These are phyloP conservation scores for Marvania coccoides DNA, from an alignment of 139 green algal species.

Conservation along the genomic window DNA sequence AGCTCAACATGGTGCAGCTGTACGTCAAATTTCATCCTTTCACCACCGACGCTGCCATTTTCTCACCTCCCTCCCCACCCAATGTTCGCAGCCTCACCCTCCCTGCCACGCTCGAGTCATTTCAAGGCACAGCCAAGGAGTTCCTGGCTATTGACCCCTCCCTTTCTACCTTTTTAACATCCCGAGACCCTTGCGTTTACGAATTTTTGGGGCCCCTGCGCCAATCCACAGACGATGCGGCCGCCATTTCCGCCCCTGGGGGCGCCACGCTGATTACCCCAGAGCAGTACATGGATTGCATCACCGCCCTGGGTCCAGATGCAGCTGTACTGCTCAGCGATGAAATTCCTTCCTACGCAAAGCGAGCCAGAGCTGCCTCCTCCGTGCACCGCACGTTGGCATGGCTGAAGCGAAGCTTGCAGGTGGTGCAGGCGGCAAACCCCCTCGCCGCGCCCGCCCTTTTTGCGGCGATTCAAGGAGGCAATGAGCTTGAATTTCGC, in stretches of 20 bases:
- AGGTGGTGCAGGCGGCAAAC: slow-evolving; percentile 1
- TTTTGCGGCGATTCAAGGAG: slow-evolving; percentile 38
- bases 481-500: slow-evolving; percentile 14
- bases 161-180: slow-evolving; percentile 34
- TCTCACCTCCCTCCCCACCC: not conserved
- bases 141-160: slow-evolving; percentile 31
- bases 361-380: slow-evolving; percentile 1
- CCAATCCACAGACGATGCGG: slow-evolving; percentile 8
- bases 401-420: slow-evolving; percentile 53
- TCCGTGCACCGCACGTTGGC: slow-evolving; percentile 20
- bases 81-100: not conserved
- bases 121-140: slow-evolving; percentile 6
- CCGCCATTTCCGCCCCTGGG: slow-evolving; percentile 17
- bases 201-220: slow-evolving; percentile 30
- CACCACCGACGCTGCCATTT: no score
- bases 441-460: not conserved
- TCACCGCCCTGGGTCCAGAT: slow-evolving; percentile 49
- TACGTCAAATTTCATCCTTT: slow-evolving; percentile 15
- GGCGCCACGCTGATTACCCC: slow-evolving; percentile 18
- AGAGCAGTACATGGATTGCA: slow-evolving; percentile 42
- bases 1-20: slow-evolving; percentile 50
- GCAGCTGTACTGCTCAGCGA: slow-evolving; percentile 51
- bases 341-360: slow-evolving; percentile 37
- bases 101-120: slow-evolving; percentile 3
- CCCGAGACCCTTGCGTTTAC: slow-evolving; percentile 49